A percentile compares a stretch with the other conserved stretches of the same genome.
phyloP scores from a whole-genome alignment of 1,284 basidiomycete species.

The Papiliotrema laurentii region DNA sequence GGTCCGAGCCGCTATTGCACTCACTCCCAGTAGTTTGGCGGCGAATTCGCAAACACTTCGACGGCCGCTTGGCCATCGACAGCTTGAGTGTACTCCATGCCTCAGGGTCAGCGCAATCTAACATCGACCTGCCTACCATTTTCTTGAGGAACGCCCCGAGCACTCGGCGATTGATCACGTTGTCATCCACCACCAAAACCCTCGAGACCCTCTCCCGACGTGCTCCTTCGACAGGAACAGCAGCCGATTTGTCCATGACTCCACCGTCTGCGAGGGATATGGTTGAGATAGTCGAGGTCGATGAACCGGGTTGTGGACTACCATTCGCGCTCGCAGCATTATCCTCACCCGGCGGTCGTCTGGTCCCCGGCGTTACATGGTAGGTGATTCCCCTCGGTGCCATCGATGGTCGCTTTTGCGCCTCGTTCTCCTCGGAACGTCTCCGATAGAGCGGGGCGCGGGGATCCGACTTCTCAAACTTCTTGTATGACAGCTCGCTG shows the following conservation, averaged over 20 bases:
- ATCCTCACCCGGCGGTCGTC: constrained; percentile 1
- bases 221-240: constrained; percentile 29
- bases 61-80: constrained; percentile 81
- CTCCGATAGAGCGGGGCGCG: constrained; percentile 31
- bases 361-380: constrained; percentile 16
- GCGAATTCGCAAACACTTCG: constrained; percentile 67
- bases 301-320: constrained; percentile 20
- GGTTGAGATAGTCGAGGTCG: constrained; percentile 47
- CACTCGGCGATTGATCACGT: constrained; percentile 53
- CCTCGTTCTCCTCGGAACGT: constrained; percentile 43
- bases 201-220: constrained; percentile 53
- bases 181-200: constrained; percentile 79
- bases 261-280: constrained; percentile 52
- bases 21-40: constrained; percentile 57
- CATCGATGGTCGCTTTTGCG: constrained; percentile 34
- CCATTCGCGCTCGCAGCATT: constrained; percentile 2
- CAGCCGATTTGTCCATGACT: constrained; percentile 50
- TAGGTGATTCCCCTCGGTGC: constrained; percentile 40
- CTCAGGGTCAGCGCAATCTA: constrained; percentile 50
- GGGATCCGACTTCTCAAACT: constrained; percentile 12
- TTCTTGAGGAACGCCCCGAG: constrained; percentile 74
- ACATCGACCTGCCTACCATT: constrained; percentile 61
- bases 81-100: constrained; percentile 72
- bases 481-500: constrained; percentile 18
- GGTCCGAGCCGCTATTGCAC: constrained; percentile 45